Evolutionary conservation across 2,329 filamentous ascomycete genomes (phyloP).

Genomic region (Davidsoniella neocaledoniae): DNA sequence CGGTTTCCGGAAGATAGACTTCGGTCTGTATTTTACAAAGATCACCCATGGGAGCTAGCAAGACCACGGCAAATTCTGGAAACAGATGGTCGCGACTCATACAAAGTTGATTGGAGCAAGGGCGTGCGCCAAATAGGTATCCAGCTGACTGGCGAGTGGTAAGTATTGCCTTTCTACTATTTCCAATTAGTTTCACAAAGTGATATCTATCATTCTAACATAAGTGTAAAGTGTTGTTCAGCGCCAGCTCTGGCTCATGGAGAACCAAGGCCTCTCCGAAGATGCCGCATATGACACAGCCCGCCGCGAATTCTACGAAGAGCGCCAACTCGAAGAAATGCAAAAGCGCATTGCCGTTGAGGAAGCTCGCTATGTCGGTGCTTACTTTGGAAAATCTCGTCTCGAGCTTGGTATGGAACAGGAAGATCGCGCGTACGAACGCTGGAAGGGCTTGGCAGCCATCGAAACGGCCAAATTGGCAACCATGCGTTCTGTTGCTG

Average conservation of each 20-base stretch:
- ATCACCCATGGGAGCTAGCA: constrained; percentile 95
- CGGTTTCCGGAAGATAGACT: constrained; percentile 70
- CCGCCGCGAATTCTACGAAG: constrained; percentile 75
- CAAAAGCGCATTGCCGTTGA: constrained; percentile 69
- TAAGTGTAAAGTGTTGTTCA: constrained; percentile 61
- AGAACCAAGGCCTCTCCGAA: constrained; percentile 42
- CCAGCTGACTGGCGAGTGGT: constrained; percentile 73
- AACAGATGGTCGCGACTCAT: constrained; percentile 64
- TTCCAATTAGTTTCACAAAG: neutral
- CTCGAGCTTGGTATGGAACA: constrained; percentile 65
- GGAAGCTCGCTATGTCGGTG: constrained; percentile 71
- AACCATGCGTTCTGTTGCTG: constrained; percentile 22
- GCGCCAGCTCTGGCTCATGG: constrained; percentile 73
- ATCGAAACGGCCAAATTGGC: constrained; percentile 28
- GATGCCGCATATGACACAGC: constrained; percentile 68
- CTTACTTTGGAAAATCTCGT: constrained; percentile 67
- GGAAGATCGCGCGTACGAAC: constrained; percentile 64
- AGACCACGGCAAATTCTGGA: constrained; percentile 75
- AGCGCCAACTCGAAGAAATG: constrained; percentile 69
- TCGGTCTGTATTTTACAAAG: constrained; percentile 67
- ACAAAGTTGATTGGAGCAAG: constrained; percentile 62
- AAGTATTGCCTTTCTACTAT: constrained; percentile 16
- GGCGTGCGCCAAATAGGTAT: constrained; percentile 57
- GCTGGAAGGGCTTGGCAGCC: constrained; percentile 68
- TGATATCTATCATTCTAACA: neutral